Base-by-base conservation (phyloP, 495 filamentous ascomycete genomes). In the Evansstolkia leycettana region DNA sequence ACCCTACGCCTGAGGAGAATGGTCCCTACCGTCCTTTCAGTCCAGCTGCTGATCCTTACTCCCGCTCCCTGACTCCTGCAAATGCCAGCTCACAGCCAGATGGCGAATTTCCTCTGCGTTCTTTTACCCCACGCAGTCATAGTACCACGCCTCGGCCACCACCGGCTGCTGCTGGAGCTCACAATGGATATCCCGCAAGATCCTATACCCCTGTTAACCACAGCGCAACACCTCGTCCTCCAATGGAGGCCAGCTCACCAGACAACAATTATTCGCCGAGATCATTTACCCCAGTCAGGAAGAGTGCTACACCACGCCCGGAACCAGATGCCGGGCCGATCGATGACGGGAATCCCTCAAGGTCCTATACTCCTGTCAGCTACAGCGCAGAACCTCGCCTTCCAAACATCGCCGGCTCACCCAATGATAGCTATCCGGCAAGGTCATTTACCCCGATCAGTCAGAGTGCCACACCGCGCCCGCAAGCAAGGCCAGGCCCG, bases 31-130 rank as follows among this genome's bases (percentile, higher is more conserved):
- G 37, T 17, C 19, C 43, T 3, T 45, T 42, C 23, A 39, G 14
- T 15, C 36, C 46, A 5, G 37, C 43, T 2, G 28, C 15, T 25
- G 44, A 41, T 19, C 45, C 47, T 3, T 33, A 42, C 20, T 23
- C 38, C 13, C 48, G 51, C 20, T 42, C 45, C 3, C 34, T 47
- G 23, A 48, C 45, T 1, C 36, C 43, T 13, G 34, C 40, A 11
- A 24, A 26, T 10, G 19, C 34, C n/a, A 34, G 35, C 8, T 31
- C 37, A 17, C 28, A 28, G 34, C 38, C 29, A 23, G 31, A 43
- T 8, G 32, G 31, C 3, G 24, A 42, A 7, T 33, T 28, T 25
- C 16, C 31, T 17, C 27, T 19, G 17, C 24, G 41, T 11, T 17
- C 30, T 33, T 20, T 18, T 23, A 40, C 36, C 17, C 34, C 35